Percentiles rank a stretch among this genome's conserved stretches.
These are phyloP conservation scores for Rhodamnia argentea DNA, from an alignment of 345 rosid species.

Conservation along the genomic window DNA sequence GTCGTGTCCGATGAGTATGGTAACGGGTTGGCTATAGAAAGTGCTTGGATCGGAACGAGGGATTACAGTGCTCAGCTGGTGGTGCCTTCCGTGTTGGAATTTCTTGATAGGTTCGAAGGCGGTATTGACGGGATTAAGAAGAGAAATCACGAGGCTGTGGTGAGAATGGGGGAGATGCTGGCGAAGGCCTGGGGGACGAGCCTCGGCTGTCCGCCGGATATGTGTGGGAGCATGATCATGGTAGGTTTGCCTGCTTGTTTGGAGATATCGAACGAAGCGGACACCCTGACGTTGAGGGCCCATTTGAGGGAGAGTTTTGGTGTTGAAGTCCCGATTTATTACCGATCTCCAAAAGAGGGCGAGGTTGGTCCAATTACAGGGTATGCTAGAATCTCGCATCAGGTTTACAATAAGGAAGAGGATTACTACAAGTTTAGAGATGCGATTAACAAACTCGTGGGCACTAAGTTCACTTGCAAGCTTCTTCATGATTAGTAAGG, in stretches of 20 bases:
- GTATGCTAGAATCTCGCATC: slow-evolving; percentile 79
- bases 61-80: slow-evolving; percentile 89
- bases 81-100: slow-evolving; percentile 68
- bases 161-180: slow-evolving; percentile 83
- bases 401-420: slow-evolving; percentile 69
- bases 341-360: slow-evolving; percentile 39
- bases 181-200: slow-evolving; percentile 77
- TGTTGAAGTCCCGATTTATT: slow-evolving; percentile 77
- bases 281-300: slow-evolving; percentile 46
- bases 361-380: slow-evolving; percentile 49
- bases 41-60: slow-evolving; percentile 89
- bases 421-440: slow-evolving; percentile 75
- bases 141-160: slow-evolving; percentile 66
- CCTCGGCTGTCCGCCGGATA: slow-evolving; percentile 73
- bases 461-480: slow-evolving; percentile 44
- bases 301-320: slow-evolving; percentile 50
- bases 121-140: slow-evolving; percentile 80
- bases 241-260: slow-evolving; percentile 72
- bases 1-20: slow-evolving; percentile 93
- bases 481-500: slow-evolving; percentile 36
- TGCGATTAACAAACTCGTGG: slow-evolving; percentile 41
- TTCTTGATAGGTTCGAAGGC: slow-evolving; percentile 68
- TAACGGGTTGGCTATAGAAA: slow-evolving; percentile 79
- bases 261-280: slow-evolving; percentile 37
- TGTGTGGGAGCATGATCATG: slow-evolving; percentile 89